phyloP scores from a whole-genome alignment of 306 rosid species.

The Pueraria montana region DNA sequence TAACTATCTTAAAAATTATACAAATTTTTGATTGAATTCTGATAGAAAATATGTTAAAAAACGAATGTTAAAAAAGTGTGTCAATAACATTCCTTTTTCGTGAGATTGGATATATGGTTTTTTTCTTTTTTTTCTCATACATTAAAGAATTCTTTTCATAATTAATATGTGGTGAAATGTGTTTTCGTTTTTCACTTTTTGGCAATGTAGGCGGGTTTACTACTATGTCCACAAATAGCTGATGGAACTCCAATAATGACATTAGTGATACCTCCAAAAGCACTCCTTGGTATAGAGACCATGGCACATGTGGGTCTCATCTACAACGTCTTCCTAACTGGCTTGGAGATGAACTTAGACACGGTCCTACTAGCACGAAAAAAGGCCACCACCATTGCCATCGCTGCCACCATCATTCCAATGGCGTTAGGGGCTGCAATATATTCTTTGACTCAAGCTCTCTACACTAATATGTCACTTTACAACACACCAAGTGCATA shows the following conservation, averaged over 20 bases:
- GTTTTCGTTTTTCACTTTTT: not conserved
- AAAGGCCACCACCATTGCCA: constrained; percentile 48
- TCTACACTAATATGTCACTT: not conserved
- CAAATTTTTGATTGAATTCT: too few species aligned
- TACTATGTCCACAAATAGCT: not conserved
- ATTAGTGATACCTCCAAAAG: not conserved
- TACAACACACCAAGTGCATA: not conserved
- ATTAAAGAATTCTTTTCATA: too few species aligned
- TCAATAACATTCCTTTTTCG: too few species aligned
- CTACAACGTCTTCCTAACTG: constrained; percentile 52
- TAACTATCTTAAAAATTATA: too few species aligned
- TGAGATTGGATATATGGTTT: too few species aligned
- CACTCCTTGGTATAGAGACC: constrained; percentile 19
- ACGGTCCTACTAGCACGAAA: constrained; percentile 19
- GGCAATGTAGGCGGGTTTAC: constrained; percentile 33
- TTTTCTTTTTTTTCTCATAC: too few species aligned
- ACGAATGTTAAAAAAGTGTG: too few species aligned
- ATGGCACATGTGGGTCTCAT: constrained; percentile 45
- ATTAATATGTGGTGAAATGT: not conserved
- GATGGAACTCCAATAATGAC: accelerated
- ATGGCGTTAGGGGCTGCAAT: constrained; percentile 35
- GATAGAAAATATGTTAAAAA: too few species aligned
- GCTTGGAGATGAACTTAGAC: constrained; percentile 56
- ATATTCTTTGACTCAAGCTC: not conserved
- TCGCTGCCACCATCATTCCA: constrained; percentile 47